Conservation (phyloP, 73 alveolate genomes). For the Tetrahymena malaccensis region DNA sequence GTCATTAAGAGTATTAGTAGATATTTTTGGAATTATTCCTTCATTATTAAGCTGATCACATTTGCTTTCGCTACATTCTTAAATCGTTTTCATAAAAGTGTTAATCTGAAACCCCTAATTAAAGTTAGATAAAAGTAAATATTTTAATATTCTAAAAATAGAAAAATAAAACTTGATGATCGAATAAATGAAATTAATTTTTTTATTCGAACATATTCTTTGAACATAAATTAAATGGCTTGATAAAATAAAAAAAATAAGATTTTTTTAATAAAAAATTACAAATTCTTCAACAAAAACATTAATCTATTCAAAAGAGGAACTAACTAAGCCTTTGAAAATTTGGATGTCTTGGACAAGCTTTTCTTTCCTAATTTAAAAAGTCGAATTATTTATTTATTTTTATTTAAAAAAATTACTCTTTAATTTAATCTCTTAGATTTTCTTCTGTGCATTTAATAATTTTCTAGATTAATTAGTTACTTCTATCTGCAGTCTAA, state of each 20-base stretch:
- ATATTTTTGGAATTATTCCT: not conserved
- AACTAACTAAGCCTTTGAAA: not conserved
- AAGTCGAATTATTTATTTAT: not conserved
- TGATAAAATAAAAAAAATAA: too few relatives aligned
- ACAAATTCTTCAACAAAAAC: not conserved
- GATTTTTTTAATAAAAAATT: not conserved
- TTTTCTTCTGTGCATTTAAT: not conserved
- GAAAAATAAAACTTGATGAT: too few relatives aligned
- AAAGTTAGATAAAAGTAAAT: too few relatives aligned
- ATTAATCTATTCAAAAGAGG: not conserved
- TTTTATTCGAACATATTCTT: too few relatives aligned
- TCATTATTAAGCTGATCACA: not conserved
- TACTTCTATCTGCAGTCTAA: not conserved
- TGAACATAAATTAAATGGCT: too few relatives aligned
- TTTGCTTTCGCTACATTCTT: not conserved
- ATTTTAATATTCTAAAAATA: too few relatives aligned
- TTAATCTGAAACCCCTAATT: not conserved
- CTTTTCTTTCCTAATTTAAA: not conserved
- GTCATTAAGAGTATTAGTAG: not conserved
- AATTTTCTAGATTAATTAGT: not conserved
- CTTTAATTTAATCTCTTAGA: not conserved
- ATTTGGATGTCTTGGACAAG: not conserved
- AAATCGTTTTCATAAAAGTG: not conserved
- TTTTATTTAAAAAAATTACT: not conserved
- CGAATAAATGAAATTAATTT: too few relatives aligned